These are phyloP conservation scores for Suillus subluteus DNA, from an alignment of 768 basidiomycete species.

Conservation along the genomic window DNA sequence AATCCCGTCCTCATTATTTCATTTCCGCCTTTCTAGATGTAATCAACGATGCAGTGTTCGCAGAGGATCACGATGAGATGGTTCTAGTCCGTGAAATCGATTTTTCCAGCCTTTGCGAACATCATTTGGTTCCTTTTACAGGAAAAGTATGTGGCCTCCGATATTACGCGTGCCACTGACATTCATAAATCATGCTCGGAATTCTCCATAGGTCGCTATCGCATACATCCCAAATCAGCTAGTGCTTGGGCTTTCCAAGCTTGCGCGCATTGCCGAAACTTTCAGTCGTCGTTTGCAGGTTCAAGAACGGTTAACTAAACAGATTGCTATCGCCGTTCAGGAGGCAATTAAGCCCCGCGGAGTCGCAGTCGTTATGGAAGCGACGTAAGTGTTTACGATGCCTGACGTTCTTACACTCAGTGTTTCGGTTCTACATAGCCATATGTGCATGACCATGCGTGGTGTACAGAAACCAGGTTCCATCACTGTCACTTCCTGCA, in stretches of 20 bases:
- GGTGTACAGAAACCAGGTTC: slow-evolving; percentile 99
- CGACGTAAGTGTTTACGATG: slow-evolving; percentile 66
- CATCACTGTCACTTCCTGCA: slow-evolving; percentile 93
- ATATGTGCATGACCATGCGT: slow-evolving; percentile 99
- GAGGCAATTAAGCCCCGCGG: slow-evolving; percentile 98
- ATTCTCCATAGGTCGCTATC: slow-evolving; percentile 79
- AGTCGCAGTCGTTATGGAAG: slow-evolving; percentile 99
- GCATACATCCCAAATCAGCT: slow-evolving; percentile 96
- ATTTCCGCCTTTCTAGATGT: slow-evolving; percentile 63
- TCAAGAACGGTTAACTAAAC: slow-evolving; percentile 96
- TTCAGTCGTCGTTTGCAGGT: slow-evolving; percentile 96
- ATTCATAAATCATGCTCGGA: slow-evolving; percentile 25
- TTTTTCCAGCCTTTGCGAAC: slow-evolving; percentile 96
- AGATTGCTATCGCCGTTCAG: slow-evolving; percentile 97
- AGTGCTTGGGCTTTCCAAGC: slow-evolving; percentile 93
- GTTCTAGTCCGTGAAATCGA: slow-evolving; percentile 98
- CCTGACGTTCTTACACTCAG: slow-evolving; percentile 18
- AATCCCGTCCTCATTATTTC: slow-evolving; percentile 16
- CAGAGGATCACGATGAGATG: slow-evolving; percentile 99
- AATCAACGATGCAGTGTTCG: slow-evolving; percentile 97
- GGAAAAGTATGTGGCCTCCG: slow-evolving; percentile 74
- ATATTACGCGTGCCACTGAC: slow-evolving; percentile 4
- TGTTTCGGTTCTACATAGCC: slow-evolving; percentile 48
- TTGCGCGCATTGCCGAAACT: slow-evolving; percentile 96
- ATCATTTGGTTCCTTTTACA: slow-evolving; percentile 97